Conservation (phyloP, 2,329 filamentous ascomycete species). For the Aspergillus tubingensis region DNA sequence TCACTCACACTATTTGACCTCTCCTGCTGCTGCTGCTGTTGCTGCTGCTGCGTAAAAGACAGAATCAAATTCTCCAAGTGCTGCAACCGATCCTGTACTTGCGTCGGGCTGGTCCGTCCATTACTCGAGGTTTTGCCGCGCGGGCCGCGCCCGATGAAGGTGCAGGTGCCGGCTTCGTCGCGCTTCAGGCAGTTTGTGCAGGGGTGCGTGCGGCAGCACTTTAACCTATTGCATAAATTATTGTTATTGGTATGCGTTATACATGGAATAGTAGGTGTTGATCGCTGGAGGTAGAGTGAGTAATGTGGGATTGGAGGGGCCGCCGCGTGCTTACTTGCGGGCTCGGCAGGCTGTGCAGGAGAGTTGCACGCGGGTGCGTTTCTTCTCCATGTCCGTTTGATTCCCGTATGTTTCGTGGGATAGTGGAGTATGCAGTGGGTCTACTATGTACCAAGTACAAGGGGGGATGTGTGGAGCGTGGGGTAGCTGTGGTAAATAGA, state of each 20-base stretch:
- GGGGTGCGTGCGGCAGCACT: conserved; percentile 40
- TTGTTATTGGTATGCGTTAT: too few species aligned
- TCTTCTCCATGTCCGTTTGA: conserved; percentile 21
- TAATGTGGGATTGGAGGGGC: not conserved
- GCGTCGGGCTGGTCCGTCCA: conserved; percentile 28
- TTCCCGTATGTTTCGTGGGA: not conserved
- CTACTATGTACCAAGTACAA: not conserved
- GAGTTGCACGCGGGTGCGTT: conserved; percentile 40
- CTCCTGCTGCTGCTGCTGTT: conserved; percentile 13
- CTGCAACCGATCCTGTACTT: conserved; percentile 39
- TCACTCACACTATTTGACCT: not conserved
- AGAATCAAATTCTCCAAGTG: conserved; percentile 41
- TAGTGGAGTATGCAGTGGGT: not conserved
- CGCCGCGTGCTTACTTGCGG: conserved; percentile 32
- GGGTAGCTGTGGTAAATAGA: too few species aligned
- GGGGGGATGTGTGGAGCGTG: too few species aligned
- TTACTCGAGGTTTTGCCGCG: conserved; percentile 30
- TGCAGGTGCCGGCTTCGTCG: conserved; percentile 34
- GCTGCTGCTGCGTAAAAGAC: conserved; percentile 36
- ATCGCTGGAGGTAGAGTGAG: not conserved
- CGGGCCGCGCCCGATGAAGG: conserved; percentile 39
- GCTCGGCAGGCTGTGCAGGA: conserved; percentile 41
- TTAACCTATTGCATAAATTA: conserved; percentile 26
- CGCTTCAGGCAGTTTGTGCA: conserved; percentile 39
- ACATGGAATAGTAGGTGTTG: not conserved